phyloP scores from a whole-genome alignment of 176 grass and related monocot species.

The Musa schizocarpa region DNA sequence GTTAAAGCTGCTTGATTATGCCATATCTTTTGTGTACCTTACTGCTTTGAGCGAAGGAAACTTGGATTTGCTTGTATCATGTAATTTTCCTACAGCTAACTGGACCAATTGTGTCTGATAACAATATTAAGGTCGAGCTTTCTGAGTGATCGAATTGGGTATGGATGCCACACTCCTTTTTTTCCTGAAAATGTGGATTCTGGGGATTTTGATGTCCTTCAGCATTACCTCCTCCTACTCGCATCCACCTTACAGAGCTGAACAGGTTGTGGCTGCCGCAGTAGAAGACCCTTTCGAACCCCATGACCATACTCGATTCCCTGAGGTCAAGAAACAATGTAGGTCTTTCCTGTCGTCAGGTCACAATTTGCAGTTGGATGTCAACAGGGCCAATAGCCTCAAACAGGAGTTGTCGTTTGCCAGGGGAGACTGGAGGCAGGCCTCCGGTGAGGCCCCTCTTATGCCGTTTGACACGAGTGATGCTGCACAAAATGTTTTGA shows the following conservation, averaged over 20 bases:
- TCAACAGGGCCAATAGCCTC: slow-evolving; percentile 38
- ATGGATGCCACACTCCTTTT: not conserved
- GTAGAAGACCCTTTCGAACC: slow-evolving; percentile 18
- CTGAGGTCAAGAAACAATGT: slow-evolving; percentile 48
- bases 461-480: slow-evolving; percentile 63
- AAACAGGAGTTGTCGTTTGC: slow-evolving; percentile 48
- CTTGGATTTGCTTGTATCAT: no score
- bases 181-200: not conserved
- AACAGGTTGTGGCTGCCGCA: no score
- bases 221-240: not conserved
- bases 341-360: slow-evolving; percentile 38
- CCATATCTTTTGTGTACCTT: no score
- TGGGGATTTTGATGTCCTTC: not conserved
- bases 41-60: no score
- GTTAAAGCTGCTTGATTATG: no score
- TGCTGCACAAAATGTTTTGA: slow-evolving; percentile 7
- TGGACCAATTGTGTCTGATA: not conserved
- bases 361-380: slow-evolving; percentile 42
- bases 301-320: slow-evolving; percentile 55
- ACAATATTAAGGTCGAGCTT: not conserved
- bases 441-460: slow-evolving; percentile 29
- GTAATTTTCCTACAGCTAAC: not conserved
- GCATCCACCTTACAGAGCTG: not conserved
- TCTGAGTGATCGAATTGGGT: not conserved
- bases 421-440: slow-evolving; percentile 65